Evolutionary conservation across 306 rosid genomes (phyloP).

Genomic region (Styphnolobium japonicum): DNA sequence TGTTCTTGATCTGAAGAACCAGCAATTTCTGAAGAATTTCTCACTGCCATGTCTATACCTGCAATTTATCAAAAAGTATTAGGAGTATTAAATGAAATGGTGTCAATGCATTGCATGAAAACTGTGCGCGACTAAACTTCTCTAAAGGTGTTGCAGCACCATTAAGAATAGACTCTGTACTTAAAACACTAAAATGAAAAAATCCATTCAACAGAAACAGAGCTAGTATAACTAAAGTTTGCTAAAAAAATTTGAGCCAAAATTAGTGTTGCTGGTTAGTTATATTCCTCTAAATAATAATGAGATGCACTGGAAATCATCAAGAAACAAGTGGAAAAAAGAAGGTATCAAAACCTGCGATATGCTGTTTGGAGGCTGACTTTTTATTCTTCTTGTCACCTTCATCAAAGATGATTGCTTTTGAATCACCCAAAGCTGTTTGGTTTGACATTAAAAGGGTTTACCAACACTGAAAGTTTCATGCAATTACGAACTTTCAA

Average conservation of each 20-base stretch:
- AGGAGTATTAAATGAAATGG: not conserved
- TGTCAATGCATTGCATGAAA: not conserved
- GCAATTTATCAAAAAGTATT: not conserved
- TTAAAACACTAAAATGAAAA: not conserved
- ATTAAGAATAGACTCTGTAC: not conserved
- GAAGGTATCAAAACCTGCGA: slow-evolving; percentile 11
- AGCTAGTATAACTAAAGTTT: not conserved
- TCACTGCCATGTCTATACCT: slow-evolving; percentile 25
- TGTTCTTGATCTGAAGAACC: not conserved
- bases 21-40: not conserved
- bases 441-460: not conserved
- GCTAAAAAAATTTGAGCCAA: not conserved
- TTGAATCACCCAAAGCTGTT: slow-evolving; percentile 55
- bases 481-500: not conserved
- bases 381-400: not conserved
- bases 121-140: not conserved
- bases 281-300: not conserved
- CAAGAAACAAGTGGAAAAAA: not conserved
- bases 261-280: not conserved
- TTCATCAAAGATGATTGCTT: slow-evolving; percentile 33
- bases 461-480: not conserved
- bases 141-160: not conserved
- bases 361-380: not conserved
- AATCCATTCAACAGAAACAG: not conserved
- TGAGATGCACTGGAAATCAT: not conserved